Conservation (phyloP, 2,329 filamentous ascomycete species). For the Pyrenophora seminiperda region DNA sequence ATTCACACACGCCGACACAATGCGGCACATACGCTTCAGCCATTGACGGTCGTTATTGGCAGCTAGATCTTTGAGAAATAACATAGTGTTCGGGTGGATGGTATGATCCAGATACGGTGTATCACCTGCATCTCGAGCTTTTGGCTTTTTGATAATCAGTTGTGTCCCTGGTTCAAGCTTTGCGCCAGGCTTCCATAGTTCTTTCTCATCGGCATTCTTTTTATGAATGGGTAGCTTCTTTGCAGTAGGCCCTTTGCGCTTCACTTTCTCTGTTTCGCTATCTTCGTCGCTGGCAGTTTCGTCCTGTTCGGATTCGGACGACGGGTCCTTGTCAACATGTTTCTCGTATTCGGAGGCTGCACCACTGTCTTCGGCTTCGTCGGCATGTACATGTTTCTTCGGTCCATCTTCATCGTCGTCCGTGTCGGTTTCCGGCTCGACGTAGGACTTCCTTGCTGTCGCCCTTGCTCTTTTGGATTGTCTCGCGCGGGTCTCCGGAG, state of each 20-base stretch:
- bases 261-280: constrained; percentile 32
- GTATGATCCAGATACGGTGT: constrained; percentile 62
- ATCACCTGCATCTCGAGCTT: constrained; percentile 64
- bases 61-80: constrained; percentile 64
- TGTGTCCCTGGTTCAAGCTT: constrained; percentile 64
- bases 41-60: constrained; percentile 67
- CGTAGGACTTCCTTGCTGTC: constrained; percentile 42
- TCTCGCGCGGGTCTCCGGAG: constrained; percentile 38
- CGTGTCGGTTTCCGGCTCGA: constrained; percentile 38
- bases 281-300: constrained; percentile 40
- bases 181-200: constrained; percentile 63
- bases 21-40: constrained; percentile 62
- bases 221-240: constrained; percentile 30
- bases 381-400: constrained; percentile 23
- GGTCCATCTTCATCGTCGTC: constrained; percentile 23
- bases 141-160: constrained; percentile 66
- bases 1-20: neutral
- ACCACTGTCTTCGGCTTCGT: constrained; percentile 44
- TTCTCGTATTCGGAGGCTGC: constrained; percentile 51
- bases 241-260: constrained; percentile 23
- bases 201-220: constrained; percentile 49
- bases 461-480: constrained; percentile 46
- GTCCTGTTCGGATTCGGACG: constrained; percentile 42
- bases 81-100: constrained; percentile 67
- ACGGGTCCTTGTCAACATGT: constrained; percentile 38